Evolutionary conservation across 768 basidiomycete species (phyloP), one percentile per base, ranked within the genome.

Genomic region (Kwoniella sp.): DNA sequence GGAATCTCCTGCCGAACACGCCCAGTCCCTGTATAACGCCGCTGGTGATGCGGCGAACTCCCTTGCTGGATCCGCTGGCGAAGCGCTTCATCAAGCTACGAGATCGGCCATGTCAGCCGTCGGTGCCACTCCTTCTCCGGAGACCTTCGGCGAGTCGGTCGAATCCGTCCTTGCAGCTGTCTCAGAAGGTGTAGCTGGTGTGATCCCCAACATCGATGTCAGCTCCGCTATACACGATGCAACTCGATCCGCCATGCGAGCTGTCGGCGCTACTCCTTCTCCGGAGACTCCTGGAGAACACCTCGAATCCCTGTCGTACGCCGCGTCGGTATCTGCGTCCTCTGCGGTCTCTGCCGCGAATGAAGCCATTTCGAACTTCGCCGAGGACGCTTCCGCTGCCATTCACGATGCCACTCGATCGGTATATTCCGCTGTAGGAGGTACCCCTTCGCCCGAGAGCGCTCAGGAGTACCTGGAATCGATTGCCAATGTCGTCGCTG

Each of bases 351-450:
- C 61, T 7, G 69, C 57, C 9, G 61, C 66, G 1, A 48, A 55
- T 13, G 75, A 72, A 56, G 58, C 68, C 47, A 66, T 63, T n/a
- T 38, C 61, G 3, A 71, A 69, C 2, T 47, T 67, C 8, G 54
- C 59, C 30, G 38, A 56, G 9, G 65, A 65, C 20, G 76, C 66
- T 17, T 68, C 69, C 13, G 47, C 62, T 12, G 61, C 58, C 1
- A 47, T 76, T 4, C 74, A 78, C 54, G 58, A 70, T 13, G 77
- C 73, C 2, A 76, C 76, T 5, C 61, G 75, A 45, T 65, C 71
- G 4, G 68, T 57, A 1, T 30, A 65, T 17, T 57, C 56, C 13
- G 76, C 74, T 22, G 69, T 70, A 0, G 76, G 76, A 2, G 74
- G 47, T 4, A 76, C 69, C 25, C 74, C 72, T 23, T 56, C 69